Evolutionary conservation across 129 eudicot species (phyloP), one percentile per base, ranked within the genome.

Genomic region (Flaveria sonorensis): DNA sequence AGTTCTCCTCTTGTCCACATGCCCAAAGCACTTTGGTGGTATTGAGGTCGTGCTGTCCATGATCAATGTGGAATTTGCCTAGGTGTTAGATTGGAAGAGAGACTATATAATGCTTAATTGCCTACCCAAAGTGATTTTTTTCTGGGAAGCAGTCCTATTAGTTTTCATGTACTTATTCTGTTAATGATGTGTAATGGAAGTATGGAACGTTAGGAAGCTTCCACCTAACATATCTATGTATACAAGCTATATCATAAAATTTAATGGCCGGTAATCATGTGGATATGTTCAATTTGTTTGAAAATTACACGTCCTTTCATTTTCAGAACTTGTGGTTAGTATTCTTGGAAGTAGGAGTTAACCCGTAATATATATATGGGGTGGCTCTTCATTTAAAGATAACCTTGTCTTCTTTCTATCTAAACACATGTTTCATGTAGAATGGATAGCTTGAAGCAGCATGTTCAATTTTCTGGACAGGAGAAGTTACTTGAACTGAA

Each of bases 391-490:
- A 24, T 69, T 3, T n/a, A 53, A 16, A 53, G 10, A 53, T 53
- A 53, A 16, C 21, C 61, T 55, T 51, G 57, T 15, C 19, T 21
- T 59, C 19, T 21, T 59, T 59, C 39, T 51, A 46, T 39, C 39
- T 11, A 39, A 36, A 61, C 26, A 32, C 26, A 36, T 80, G 72
- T 21, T 70, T 39, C 77, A 79, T 48, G 66, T 70, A 93, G 98
- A 84, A 83, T 87, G 88, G 91, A 88, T 3, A 79, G 89, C 2
- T 81, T 93, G 93, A 87, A 81, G 85, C 85, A 86, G 81, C 96
- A 90, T 71, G 76, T 87, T 75, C 96, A 92, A 23, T 77, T 86
- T 66, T 87, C 90, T 81, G 98, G 97, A 75, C 86, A 63, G 77
- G 97, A 90, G 73, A 95, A 90, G 70, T 45, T 87, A 36, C 85